Base-by-base conservation (phyloP, 768 basidiomycete species). In the Pulveroboletus sp. region DNA sequence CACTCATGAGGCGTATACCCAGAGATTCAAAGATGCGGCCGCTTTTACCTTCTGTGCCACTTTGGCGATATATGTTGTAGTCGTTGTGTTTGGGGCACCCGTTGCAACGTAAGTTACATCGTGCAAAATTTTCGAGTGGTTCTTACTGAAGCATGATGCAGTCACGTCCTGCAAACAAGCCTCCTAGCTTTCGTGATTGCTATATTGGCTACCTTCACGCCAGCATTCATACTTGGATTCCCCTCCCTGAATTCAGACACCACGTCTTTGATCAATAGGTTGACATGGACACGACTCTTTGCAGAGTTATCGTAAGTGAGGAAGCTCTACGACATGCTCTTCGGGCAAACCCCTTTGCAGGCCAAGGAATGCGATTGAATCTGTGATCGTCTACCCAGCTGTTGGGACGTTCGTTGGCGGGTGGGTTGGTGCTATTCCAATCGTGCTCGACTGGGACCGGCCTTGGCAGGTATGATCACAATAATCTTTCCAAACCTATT, bases 391-490 rank as follows among this genome's bases (percentile, higher is more conserved):
- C 16, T 93, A 89, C 59, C 90, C 95, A 14, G 78, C 80, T 11
- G 60, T 85, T 22, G 90, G 90, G 34, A 73, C 88, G 0, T 55
- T 87, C 36, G 24, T 84, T 17, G 95, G 94, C 6, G 75, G 79
- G 37, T 96, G 93, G 94, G 30, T 78, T 13, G 93, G 93, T 14
- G 81, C 79, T 10, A 74, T 94, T 39, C 89, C 92, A 2, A 85
- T 93, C 39, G 88, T 91, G 0, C 80, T 98, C 16, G 95, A 98
- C 69, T 98, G 95, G 95, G 93, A 93, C 62, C 79, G 92, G 31
- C 91, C 94, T 7, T 97, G 94, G 94, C 95, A 97, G 86, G 93
- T 89, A 45, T 49, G 80, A 40, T 24, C 41, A 22, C 34, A 53
- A n/a, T 51, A n/a, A 46, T 32, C 44, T 45, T 52, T 56, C 22